These are phyloP conservation scores for Silene noctiflora DNA, from an alignment of 179 eudicot species.

Conservation along the genomic window DNA sequence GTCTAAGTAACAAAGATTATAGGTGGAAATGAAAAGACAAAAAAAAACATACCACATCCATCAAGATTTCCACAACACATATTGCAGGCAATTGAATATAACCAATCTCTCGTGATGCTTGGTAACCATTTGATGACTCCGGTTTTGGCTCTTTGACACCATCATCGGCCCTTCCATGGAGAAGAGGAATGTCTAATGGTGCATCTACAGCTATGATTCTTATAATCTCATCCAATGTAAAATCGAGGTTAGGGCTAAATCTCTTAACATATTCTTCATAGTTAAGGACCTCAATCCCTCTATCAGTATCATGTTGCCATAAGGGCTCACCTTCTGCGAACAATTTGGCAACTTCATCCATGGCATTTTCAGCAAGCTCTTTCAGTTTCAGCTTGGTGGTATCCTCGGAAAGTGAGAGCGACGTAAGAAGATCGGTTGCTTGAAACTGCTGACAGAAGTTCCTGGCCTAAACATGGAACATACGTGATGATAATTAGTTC, in stretches of 20 bases:
- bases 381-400: conserved; percentile 32
- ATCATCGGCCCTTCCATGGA: conserved; percentile 11
- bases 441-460: conserved; percentile 26
- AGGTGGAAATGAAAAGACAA: background rate
- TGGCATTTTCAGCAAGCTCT: conserved; percentile 39
- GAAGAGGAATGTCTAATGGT: conserved; percentile 29
- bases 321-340: conserved; percentile 45
- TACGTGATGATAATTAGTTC: background rate
- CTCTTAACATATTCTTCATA: conserved; percentile 39
- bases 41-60: conserved; percentile 53
- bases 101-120: conserved; percentile 41
- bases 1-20: background rate
- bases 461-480: conserved; percentile 15
- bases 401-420: conserved; percentile 35
- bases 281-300: conserved; percentile 40
- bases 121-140: conserved; percentile 9
- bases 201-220: conserved; percentile 34
- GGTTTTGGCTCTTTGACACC: background rate
- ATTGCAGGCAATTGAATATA: conserved; percentile 38
- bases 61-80: conserved; percentile 40
- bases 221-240: conserved; percentile 43
- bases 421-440: conserved; percentile 50
- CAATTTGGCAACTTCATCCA: conserved; percentile 44
- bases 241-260: conserved; percentile 43
- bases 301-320: conserved; percentile 43